Evolutionary conservation across 257 asterid species (phyloP), one percentile per base, ranked within the genome.

Genomic region (Handroanthus guayacan): DNA sequence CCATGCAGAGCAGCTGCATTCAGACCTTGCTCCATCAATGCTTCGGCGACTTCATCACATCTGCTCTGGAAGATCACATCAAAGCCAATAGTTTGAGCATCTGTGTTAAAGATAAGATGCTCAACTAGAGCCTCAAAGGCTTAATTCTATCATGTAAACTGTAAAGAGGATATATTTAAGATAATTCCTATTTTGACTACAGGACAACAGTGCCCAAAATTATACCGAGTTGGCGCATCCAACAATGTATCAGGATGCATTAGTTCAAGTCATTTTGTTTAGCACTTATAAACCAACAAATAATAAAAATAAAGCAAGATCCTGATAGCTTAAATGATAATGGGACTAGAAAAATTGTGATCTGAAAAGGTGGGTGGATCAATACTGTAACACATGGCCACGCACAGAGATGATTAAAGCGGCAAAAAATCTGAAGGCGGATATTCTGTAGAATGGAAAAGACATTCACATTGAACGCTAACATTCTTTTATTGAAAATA

Each of bases 11-110:
- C 90, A 80, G 90, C 88, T 16, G 97, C 97, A 77, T 79, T 82
- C 86, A 93, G 84, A 62, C 93, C 97, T 86, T 93, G 95, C 71
- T 86, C 86, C 9, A 52, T 81, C 84, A 93, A 80, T 66, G 93
- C 97, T 80, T 93, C 97, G n/a, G 97, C 97, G 69, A 91, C 93
- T 84, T 93, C 98, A 74, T 91, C 95, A 67, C 98, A 93, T 85
- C 90, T 93, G 67, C 82, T 93, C 97, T 91, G 90, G 79, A 88
- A 77, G 58, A 79, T 62, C 75, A 84, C 47, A 75, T 56, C 52
- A 75, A 78, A 38, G 75, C 54, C 75, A 78, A 60, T 74, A 84
- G 68, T 55, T 57, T 72, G 56, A 81, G 66, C 74, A 72, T 58
- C 68, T 57, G 43, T 36, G 36, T 57, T 41, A 66, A 63, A 34